Conservation (phyloP, 1,284 basidiomycete species). For the Cryptococcus wingfieldii region DNA sequence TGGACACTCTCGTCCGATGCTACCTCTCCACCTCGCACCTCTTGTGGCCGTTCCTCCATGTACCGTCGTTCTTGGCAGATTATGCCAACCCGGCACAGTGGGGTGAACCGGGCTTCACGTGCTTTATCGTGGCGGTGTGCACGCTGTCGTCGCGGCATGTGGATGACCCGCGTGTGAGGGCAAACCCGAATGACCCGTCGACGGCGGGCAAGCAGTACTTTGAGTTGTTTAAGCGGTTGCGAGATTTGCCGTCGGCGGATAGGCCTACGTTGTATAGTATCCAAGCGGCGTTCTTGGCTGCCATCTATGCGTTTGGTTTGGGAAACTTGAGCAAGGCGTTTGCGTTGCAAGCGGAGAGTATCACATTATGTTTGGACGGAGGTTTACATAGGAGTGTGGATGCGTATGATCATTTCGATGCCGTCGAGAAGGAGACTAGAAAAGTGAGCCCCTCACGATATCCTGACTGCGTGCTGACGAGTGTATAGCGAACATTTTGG, state of each 20-base stretch:
- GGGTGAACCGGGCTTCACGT: slow-evolving; percentile 85
- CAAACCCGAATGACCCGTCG: slow-evolving; percentile 70
- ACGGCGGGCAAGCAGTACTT: slow-evolving; percentile 87
- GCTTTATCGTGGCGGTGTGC: slow-evolving; percentile 82
- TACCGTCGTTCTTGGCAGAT: slow-evolving; percentile 79
- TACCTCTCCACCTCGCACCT: slow-evolving; percentile 84
- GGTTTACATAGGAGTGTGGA: slow-evolving; percentile 80
- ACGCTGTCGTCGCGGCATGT: slow-evolving; percentile 83
- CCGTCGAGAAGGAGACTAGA: slow-evolving; percentile 78
- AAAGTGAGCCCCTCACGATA: slow-evolving; percentile 50
- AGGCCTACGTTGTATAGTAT: slow-evolving; percentile 82
- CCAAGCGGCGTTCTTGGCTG: slow-evolving; percentile 78
- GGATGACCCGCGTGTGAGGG: slow-evolving; percentile 78
- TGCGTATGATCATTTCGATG: slow-evolving; percentile 80
- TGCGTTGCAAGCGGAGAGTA: slow-evolving; percentile 72
- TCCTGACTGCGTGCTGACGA: neutral
- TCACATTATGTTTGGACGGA: slow-evolving; percentile 74
- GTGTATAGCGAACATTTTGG: slow-evolving; percentile 72
- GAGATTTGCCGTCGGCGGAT: slow-evolving; percentile 80
- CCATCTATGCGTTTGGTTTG: slow-evolving; percentile 79
- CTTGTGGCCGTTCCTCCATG: slow-evolving; percentile 81
- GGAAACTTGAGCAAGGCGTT: slow-evolving; percentile 83
- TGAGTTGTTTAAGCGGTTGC: slow-evolving; percentile 73
- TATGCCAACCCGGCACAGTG: slow-evolving; percentile 87
- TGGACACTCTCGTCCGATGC: slow-evolving; percentile 62